Evolutionary conservation across 169 alveolate genomes (phyloP), one percentile per base, ranked within the genome.

Genomic region (Eimeria praecox): DNA sequence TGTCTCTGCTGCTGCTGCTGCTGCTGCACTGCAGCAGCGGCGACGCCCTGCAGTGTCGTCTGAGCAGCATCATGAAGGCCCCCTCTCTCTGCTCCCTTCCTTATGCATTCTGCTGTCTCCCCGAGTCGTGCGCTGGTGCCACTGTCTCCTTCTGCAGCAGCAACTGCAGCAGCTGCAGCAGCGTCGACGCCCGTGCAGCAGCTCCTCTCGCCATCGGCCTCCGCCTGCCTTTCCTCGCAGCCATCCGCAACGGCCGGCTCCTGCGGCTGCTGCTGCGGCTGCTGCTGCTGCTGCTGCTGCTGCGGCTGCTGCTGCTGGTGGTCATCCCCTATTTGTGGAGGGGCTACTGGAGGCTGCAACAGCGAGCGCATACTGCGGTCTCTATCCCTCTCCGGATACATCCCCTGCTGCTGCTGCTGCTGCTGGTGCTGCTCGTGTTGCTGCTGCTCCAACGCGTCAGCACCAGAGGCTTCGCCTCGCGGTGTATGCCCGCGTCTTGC

Each of bases 231-330:
- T 35, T 73, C 85, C 33, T 0, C 38, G 85, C 52, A 20, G 56
- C 52, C 69, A 80, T 52, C 89, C 5, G 10, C 89, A 46, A 12
- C 69, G 56, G 69, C 42, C 44, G 14, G 16, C 27, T 59, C n/a
- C 30, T 35, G 9, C 35, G 20, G 89, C 89, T 33, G 30, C n/a
- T n/a, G n/a, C n/a, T n/a, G n/a, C n/a, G n/a, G n/a, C n/a, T 64
- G 1, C 16, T 0, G 4, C 49, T 30, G 91, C 91, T 24, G 44
- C 93, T 27, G 52, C 27, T 56, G 92, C 77, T 46, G 35, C 27
- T 5, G 8, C 27, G 9, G 73, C 90, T 27, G 44, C 83, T 87
- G 83, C 94, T 56, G 94, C 66, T 59, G 62, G 62, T 87, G 83
- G 16, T 64, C 66, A 35, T 33, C 20, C 83, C 3, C 56, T 64